Evolutionary conservation across 371 early-diverging fungal species (phyloP), one percentile per base, ranked within the genome.

Genomic region (Mucor ambiguus): DNA sequence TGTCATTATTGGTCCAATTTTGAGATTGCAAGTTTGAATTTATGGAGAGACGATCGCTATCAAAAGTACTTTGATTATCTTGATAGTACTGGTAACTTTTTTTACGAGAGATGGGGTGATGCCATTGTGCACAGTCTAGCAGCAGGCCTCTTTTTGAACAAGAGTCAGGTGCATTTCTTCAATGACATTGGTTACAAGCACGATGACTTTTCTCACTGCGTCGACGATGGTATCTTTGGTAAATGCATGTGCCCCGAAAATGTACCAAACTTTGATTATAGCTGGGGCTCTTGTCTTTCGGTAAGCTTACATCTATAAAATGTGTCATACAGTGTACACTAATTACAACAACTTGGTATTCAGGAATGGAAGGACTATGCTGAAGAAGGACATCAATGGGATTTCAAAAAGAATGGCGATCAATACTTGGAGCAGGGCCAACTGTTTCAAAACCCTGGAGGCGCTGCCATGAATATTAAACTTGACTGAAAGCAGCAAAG

Each of bases 91-190:
- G 94, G 95, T 8, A 95, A 90, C 32, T 98, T 98, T 72, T 98
- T 91, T 71, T 96, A 96, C 72, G 98, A 98, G 71, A 81, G 95
- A 29, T 98, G 97, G 97, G 97, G 98, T 12, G 98, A 97, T 83
- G 98, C 97, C 14, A 97, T 97, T 20, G 89, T 97, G 1, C 98
- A 96, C 67, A 93, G 94, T n/a, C 73, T 98, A 22, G 96, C 94
- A 1, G 92, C 90, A 2, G 91, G 91, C 3, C 67, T 98, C 71
- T 86, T 94, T 75, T 75, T 97, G 22, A 79, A 86, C 22, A 90
- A 87, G 73, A 76, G 78, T 20, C 85, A 95, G 77, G 86, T 96
- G 24, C 96, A 96, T 71, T 96, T 92, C 76, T 97, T 97, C 70
- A 89, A 93, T 56, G 92, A 93, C 66, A 91, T 94, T 62, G 94